Evolutionary conservation across 2,329 filamentous ascomycete genomes (phyloP), one percentile per base, ranked within the genome.

Genomic region (Colletotrichum tropicicola): DNA sequence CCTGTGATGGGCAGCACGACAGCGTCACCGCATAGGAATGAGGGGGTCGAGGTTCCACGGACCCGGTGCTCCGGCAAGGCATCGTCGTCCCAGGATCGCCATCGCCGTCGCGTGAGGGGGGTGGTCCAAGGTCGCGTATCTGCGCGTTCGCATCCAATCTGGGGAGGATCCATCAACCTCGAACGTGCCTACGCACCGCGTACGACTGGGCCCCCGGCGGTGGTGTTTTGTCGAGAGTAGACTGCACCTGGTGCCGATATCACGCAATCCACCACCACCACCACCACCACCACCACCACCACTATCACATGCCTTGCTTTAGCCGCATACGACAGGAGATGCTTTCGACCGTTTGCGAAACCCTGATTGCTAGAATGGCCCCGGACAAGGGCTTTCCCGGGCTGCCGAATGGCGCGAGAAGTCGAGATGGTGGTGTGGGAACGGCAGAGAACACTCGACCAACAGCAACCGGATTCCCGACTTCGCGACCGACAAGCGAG

Each of bases 121-220:
- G 57, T 41, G 48, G 56, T 47, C 55, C 25, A 49, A 59, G 49
- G 49, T 60, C 61, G 61, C 61, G 61, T 65, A 49, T 55, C 48
- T 62, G 57, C 56, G 61, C 61, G 56, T 54, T 25, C 25, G 41
- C 48, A 45, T 54, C 57, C 43, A 48, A 57, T 57, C 54, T 48
- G 59, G 53, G 27, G 53, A 17, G 44, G 27, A 48, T 17, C 43
- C 58, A 27, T 48, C 19, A 49, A 49, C 27, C 41, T 48, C 51
- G 49, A 48, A 55, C 58, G 39, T 55, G 58, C 19, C 43, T 32
- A 39, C 43, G 27, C 43, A 43, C 48, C 43, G 52, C 51, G 52
- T 57, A 21, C 19, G 44, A 30, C 44, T 23, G 35, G 52, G 30
- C n/a, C 30, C 51, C 51, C 25, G 12, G 35, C 10, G 43, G 27